Base-by-base conservation (phyloP, 768 basidiomycete species). In the Hygrocybe coccinea region DNA sequence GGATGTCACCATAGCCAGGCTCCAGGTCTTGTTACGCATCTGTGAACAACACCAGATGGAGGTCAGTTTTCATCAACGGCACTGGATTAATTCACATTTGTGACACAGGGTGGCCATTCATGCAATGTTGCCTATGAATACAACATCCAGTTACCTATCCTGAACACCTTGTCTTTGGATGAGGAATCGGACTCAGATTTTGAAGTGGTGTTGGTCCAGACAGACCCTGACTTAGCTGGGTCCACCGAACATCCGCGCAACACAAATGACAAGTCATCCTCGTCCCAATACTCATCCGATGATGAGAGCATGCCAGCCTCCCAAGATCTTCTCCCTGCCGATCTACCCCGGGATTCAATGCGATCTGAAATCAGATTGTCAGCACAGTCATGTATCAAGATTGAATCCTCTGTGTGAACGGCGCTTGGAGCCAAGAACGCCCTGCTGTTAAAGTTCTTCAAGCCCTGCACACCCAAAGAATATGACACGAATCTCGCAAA, bases 1-100 rank as follows among this genome's bases (percentile, higher is more conserved):
- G 9, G 7, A 33, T 38, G 49, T 60, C 29, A 36, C 35, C 34
- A 55, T 56, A 33, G 56, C 60, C 19, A 19, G 60, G 14, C 17
- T 65, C 15, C 39, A 45, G 36, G 44, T 63, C 39, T 47, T 63
- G 22, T 58, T 63, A 17, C 41, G 29, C 17, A 33, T 59, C 12
- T n/a, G 44, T 34, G 34, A 46, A 11, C 39, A 45, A 15, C 58
- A 59, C 24, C 52, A 55, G 19, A 37, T 24, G n/a, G 15, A 41
- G 19, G 39, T 41, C 44, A 58, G 4, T 36, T 45, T 24, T 37
- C 46, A 25, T 34, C 43, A 17, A 29, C 49, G 6, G 21, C 24
- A 33, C 49, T 37, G 17, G n/a, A n/a, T n/a, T 14, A 50, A 10
- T 50, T 50, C 10, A 39, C 15, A 15, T 25, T 29, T 29, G 29